Percentiles rank a stretch among this genome's conserved stretches.
Conservation (phyloP, 345 rosid genomes). For the Euphorbia tirucalli region DNA sequence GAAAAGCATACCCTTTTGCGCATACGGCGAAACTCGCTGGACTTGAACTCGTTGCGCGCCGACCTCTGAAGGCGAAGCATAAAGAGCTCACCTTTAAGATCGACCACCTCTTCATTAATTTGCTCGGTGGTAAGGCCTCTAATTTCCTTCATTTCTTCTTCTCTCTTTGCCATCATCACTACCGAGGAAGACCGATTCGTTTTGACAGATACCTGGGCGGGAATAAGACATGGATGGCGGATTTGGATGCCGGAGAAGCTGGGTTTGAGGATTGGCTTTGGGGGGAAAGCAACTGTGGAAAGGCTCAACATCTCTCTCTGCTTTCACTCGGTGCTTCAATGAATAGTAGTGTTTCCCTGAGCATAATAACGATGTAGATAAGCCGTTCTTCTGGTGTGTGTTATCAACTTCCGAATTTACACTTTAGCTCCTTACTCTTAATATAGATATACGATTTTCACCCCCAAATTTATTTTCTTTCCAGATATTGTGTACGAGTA, state of each 20-base stretch:
- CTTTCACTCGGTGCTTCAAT: not conserved
- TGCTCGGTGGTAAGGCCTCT: slow-evolving; percentile 65
- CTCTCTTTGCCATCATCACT: slow-evolving; percentile 84
- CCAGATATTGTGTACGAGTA: no score
- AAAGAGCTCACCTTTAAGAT: slow-evolving; percentile 90
- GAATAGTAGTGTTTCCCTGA: no score
- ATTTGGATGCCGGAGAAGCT: slow-evolving; percentile 52
- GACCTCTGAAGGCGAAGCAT: slow-evolving; percentile 89
- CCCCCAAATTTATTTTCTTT: not conserved
- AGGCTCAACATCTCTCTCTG: slow-evolving; percentile 55
- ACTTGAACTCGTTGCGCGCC: slow-evolving; percentile 80
- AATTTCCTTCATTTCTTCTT: slow-evolving; percentile 72
- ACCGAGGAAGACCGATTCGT: slow-evolving; percentile 25
- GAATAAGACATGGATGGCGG: slow-evolving; percentile 32
- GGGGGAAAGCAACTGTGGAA: slow-evolving; percentile 40
- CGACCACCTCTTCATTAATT: slow-evolving; percentile 79
- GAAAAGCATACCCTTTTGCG: slow-evolving; percentile 56
- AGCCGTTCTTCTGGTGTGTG: not conserved
- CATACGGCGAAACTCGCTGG: slow-evolving; percentile 86
- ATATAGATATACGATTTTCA: not conserved
- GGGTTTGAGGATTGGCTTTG: slow-evolving; percentile 37
- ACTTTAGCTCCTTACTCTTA: not conserved
- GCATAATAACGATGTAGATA: not conserved
- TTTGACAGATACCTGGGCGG: slow-evolving; percentile 17
- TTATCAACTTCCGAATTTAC: not conserved